Evolutionary conservation across 2,329 filamentous ascomycete species (phyloP).

Genomic region (Ceratocystis albifundus): DNA sequence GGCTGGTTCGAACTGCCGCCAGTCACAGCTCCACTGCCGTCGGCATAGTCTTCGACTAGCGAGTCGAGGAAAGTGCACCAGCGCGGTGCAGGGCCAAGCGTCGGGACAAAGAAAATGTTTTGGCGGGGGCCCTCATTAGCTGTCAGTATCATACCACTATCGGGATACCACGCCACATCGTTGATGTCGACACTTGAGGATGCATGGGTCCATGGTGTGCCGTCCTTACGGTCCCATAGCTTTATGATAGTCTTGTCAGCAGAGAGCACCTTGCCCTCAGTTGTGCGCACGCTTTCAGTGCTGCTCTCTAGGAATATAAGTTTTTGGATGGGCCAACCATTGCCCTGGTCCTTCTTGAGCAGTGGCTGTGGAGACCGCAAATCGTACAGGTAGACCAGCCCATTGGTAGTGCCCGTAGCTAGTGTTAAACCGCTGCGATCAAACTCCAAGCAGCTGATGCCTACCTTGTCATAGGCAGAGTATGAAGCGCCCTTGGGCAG

Average conservation of each 20-base stretch:
- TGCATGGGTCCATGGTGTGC: constrained; percentile 86
- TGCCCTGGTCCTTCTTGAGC: constrained; percentile 88
- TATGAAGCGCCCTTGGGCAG: constrained; percentile 21
- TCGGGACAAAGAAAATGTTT: constrained; percentile 88
- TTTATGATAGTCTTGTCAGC: constrained; percentile 95
- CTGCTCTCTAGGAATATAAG: constrained; percentile 57
- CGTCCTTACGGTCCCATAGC: constrained; percentile 76
- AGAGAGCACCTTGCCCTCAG: constrained; percentile 78
- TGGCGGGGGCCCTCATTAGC: constrained; percentile 95
- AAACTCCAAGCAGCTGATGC: constrained; percentile 82
- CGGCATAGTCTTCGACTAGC: constrained; percentile 96
- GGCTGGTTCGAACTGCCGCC: constrained; percentile 34
- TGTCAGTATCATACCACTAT: constrained; percentile 89
- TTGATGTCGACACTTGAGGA: constrained; percentile 93
- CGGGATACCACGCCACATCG: constrained; percentile 81
- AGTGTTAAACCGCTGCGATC: constrained; percentile 71
- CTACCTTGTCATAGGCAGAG: constrained; percentile 48
- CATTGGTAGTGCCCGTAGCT: constrained; percentile 75
- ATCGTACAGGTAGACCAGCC: constrained; percentile 84
- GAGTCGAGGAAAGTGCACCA: constrained; percentile 98
- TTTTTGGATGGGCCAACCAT: constrained; percentile 83
- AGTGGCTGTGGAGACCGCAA: constrained; percentile 76
- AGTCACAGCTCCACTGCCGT: constrained; percentile 33
- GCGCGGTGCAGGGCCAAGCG: constrained; percentile 80
- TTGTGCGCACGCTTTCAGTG: constrained; percentile 61